phyloP scores from a whole-genome alignment of 139 green algal species.

The Chlamydomonas schloesseri region DNA sequence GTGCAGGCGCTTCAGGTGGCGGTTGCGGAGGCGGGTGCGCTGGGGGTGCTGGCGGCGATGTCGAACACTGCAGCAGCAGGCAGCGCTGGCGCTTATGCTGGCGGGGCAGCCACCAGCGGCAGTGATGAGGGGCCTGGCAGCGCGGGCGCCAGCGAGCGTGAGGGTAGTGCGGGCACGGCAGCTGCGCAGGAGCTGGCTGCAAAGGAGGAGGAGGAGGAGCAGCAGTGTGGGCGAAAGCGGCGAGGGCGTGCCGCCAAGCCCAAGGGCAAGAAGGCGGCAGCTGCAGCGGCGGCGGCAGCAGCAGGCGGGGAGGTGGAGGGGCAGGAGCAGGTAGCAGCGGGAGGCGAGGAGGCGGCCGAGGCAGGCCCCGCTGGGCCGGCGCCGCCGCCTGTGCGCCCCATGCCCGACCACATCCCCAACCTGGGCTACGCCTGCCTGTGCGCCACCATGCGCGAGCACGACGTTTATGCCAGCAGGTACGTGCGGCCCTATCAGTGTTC shows the following conservation, averaged over 20 bases:
- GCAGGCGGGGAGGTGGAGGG: background rate
- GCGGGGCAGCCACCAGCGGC: too few relatives aligned
- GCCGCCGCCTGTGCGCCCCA: background rate
- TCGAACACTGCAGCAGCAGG: too few relatives aligned
- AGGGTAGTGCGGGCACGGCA: too few relatives aligned
- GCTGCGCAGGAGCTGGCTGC: background rate
- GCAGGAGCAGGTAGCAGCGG: background rate
- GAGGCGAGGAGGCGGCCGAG: background rate
- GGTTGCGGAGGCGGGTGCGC: too few relatives aligned
- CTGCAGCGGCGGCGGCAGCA: background rate
- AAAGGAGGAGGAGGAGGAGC: background rate
- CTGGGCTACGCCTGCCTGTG: constrained; percentile 82
- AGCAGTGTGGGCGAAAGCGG: background rate
- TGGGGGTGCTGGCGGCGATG: too few relatives aligned
- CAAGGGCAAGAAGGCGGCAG: background rate
- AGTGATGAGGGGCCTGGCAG: too few relatives aligned
- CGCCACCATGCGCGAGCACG: constrained; percentile 61
- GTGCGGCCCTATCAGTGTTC: too few relatives aligned
- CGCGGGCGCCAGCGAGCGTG: too few relatives aligned
- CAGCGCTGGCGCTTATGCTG: background rate
- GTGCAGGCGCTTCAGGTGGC: too few relatives aligned
- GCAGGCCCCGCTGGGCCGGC: background rate
- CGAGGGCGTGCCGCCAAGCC: background rate
- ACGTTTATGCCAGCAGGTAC: constrained; percentile 69
- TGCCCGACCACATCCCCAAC: constrained; percentile 62